Evolutionary conservation across 805 yeast species (phyloP).

Genomic region (Candida rishiriensis): DNA sequence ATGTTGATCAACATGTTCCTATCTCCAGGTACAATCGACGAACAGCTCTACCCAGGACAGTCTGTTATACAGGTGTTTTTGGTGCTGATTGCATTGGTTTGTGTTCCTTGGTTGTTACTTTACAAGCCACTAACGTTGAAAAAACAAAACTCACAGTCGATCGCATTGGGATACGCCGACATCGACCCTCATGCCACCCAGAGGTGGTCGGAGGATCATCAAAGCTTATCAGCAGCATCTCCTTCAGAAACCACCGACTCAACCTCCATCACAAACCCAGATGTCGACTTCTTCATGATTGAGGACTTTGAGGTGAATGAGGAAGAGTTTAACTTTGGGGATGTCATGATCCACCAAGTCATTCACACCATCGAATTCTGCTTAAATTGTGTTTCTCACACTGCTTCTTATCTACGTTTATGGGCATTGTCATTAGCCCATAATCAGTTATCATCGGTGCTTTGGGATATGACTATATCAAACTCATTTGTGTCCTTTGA

Average conservation of each 20-base stretch:
- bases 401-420: slow-evolving; percentile 71
- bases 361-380: slow-evolving; percentile 80
- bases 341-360: slow-evolving; percentile 72
- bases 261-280: slow-evolving; percentile 18
- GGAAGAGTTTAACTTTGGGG: slow-evolving; percentile 50
- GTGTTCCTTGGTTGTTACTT: slow-evolving; percentile 72
- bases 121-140: slow-evolving; percentile 52
- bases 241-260: slow-evolving; percentile 15
- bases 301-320: slow-evolving; percentile 29
- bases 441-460: slow-evolving; percentile 69
- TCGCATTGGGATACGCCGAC: slow-evolving; percentile 48
- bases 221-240: slow-evolving; percentile 6
- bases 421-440: slow-evolving; percentile 81
- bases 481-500: slow-evolving; percentile 48
- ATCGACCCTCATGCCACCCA: slow-evolving; percentile 30
- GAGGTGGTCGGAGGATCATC: slow-evolving; percentile 17
- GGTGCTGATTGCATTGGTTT: slow-evolving; percentile 53
- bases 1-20: slow-evolving; percentile 75
- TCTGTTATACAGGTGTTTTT: slow-evolving; percentile 54
- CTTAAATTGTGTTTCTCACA: slow-evolving; percentile 73
- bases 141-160: slow-evolving; percentile 43
- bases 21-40: slow-evolving; percentile 66
- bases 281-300: slow-evolving; percentile 20
- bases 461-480: slow-evolving; percentile 72
- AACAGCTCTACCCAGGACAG: slow-evolving; percentile 62